phyloP scores from a whole-genome alignment of 139 green algal species.

The Diplosphaera chodatii region DNA sequence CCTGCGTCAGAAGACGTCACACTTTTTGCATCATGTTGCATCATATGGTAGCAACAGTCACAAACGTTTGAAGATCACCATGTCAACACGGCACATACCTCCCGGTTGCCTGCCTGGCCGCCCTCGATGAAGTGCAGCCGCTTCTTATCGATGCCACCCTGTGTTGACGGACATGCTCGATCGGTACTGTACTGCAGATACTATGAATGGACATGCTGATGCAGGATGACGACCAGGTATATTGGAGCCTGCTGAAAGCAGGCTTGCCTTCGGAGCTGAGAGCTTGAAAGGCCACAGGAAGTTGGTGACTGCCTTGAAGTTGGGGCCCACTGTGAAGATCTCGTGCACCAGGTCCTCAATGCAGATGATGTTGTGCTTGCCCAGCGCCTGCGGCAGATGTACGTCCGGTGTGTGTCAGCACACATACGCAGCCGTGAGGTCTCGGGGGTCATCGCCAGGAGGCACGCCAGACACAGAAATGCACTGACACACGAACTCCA shows the following conservation, averaged over 20 bases:
- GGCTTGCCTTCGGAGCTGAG: conserved; percentile 38
- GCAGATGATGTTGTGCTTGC: conserved; percentile 95
- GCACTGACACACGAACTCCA: too few relatives aligned
- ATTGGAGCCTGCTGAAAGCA: conserved; percentile 6
- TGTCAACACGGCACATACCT: too few relatives aligned
- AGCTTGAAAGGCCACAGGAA: conserved; percentile 99
- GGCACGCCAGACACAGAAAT: too few relatives aligned
- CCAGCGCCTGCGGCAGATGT: conserved; percentile 59
- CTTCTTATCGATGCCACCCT: conserved; percentile 90
- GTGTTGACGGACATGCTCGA: background rate
- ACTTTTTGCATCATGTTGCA: too few relatives aligned
- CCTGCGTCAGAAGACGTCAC: too few relatives aligned
- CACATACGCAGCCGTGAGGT: too few relatives aligned
- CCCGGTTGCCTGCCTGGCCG: conserved; percentile 92
- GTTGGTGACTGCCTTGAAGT: conserved; percentile 97
- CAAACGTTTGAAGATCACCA: too few relatives aligned
- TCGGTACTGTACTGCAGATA: too few relatives aligned
- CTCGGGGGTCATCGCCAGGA: too few relatives aligned
- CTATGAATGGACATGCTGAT: too few relatives aligned
- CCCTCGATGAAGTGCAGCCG: conserved; percentile 97
- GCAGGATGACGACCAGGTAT: background rate
- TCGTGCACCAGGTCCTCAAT: conserved; percentile 99
- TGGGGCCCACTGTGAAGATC: conserved; percentile 88
- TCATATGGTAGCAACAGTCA: too few relatives aligned
- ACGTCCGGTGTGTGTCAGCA: too few relatives aligned